Percentiles rank a stretch among this genome's conserved stretches.
Conservation (phyloP, 2,329 filamentous ascomycete species). For the Arthrobotrys megalospora region DNA sequence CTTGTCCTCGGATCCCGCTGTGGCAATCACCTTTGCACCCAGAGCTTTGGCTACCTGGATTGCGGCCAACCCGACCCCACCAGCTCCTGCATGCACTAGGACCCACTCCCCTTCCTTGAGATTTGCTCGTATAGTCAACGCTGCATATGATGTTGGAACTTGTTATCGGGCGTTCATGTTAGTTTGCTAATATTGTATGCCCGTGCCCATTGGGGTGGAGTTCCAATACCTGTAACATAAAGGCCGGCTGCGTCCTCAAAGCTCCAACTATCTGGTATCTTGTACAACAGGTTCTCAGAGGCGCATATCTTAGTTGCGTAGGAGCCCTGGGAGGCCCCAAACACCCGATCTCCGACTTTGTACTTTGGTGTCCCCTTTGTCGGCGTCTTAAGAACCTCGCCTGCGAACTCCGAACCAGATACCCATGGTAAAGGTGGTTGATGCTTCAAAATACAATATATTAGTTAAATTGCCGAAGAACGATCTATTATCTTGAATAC, state of each 20-base stretch:
- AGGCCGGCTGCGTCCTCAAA: conserved; percentile 88
- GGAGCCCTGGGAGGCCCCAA: conserved; percentile 87
- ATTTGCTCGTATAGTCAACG: conserved; percentile 81
- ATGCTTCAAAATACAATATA: conserved; percentile 19
- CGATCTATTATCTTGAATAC: neutral
- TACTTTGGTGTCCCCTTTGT: conserved; percentile 72
- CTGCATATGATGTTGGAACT: conserved; percentile 89
- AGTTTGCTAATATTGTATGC: neutral
- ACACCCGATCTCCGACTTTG: conserved; percentile 84
- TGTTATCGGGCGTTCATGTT: neutral
- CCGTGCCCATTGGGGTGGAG: neutral
- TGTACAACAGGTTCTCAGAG: conserved; percentile 77
- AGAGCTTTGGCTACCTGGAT: conserved; percentile 95
- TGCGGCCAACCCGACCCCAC: conserved; percentile 90
- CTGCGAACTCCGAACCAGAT: conserved; percentile 88
- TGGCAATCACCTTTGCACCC: conserved; percentile 93
- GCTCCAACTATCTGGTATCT: conserved; percentile 84
- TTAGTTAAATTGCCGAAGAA: conserved; percentile 61
- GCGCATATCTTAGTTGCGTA: conserved; percentile 84
- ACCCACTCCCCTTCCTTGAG: conserved; percentile 87
- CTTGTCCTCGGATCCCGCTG: conserved; percentile 85
- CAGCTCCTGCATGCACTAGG: conserved; percentile 91
- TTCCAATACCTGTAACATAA: conserved; percentile 77
- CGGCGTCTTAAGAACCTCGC: conserved; percentile 79
- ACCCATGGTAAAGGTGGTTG: conserved; percentile 64